A percentile compares a stretch with the other conserved stretches of the same genome.
phyloP scores from a whole-genome alignment of 139 green algal species.

The Ettlia oleoabundans region DNA sequence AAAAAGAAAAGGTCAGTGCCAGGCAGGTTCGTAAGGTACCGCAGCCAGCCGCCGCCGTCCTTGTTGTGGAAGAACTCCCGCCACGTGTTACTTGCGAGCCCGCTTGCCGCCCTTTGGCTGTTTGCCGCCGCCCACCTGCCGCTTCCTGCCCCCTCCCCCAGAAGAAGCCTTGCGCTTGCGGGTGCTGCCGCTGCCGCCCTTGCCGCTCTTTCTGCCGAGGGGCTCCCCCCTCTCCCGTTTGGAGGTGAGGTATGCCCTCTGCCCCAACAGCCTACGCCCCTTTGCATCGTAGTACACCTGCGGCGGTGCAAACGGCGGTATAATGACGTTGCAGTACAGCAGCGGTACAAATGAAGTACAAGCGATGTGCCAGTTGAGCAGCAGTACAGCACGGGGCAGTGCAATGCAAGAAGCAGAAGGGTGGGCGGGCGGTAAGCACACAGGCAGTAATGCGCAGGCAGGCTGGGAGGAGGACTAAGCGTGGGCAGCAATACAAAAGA shows the following conservation, averaged over 20 bases:
- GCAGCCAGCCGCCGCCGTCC: too few species aligned
- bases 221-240: neutral
- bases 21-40: neutral
- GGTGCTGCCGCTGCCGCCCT: neutral
- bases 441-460: too few species aligned
- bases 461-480: neutral
- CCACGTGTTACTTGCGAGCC: neutral
- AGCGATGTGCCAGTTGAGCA: too few species aligned
- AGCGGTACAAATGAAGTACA: too few species aligned
- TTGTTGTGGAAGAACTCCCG: too few species aligned
- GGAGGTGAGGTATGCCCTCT: neutral
- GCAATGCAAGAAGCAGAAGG: too few species aligned
- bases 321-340: too few species aligned
- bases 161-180: neutral
- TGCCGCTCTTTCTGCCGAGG: neutral
- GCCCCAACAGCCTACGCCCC: neutral
- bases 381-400: too few species aligned
- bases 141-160: neutral
- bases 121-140: neutral
- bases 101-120: neutral
- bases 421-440: too few species aligned
- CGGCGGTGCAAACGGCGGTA: too few species aligned
- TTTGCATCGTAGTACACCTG: slow-evolving; percentile 11
- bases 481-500: too few species aligned
- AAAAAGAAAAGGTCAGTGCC: neutral